Conservation (phyloP, 108 stramenopile genomes). For the Asterionellopsis glacialis region DNA sequence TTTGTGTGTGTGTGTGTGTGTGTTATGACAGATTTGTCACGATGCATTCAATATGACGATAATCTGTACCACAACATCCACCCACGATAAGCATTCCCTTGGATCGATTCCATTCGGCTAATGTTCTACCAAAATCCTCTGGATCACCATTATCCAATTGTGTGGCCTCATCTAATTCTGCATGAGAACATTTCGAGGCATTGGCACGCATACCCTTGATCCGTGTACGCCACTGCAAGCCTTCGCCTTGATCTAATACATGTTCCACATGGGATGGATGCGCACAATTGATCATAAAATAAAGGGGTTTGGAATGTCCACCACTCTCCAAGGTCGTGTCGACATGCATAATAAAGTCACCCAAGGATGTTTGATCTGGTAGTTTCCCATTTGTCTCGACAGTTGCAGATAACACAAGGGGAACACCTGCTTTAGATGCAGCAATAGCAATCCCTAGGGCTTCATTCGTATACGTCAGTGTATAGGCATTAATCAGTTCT, state of each 20-base stretch:
- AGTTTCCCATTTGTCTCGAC: background rate
- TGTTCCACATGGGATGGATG: background rate
- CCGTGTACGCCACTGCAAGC: background rate
- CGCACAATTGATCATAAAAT: background rate
- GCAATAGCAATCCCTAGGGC: background rate
- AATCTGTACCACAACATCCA: background rate
- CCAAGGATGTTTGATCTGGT: background rate
- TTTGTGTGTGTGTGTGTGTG: too few species aligned
- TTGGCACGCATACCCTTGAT: background rate
- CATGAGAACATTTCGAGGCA: background rate
- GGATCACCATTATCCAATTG: background rate
- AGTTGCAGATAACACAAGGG: background rate
- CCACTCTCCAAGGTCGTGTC: background rate
- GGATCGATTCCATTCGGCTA: background rate
- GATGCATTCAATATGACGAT: constrained; percentile 1
- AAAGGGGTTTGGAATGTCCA: too few species aligned
- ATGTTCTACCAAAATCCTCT: background rate
- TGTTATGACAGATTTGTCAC: too few species aligned
- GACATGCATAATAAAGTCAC: background rate
- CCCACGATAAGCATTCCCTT: background rate
- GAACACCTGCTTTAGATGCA: too few species aligned
- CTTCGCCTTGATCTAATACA: background rate
- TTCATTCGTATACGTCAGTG: background rate
- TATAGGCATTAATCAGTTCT: background rate
- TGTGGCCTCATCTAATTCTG: background rate